These are phyloP conservation scores for Penicillium fimorum DNA, from an alignment of 495 filamentous ascomycete species.

Conservation along the genomic window DNA sequence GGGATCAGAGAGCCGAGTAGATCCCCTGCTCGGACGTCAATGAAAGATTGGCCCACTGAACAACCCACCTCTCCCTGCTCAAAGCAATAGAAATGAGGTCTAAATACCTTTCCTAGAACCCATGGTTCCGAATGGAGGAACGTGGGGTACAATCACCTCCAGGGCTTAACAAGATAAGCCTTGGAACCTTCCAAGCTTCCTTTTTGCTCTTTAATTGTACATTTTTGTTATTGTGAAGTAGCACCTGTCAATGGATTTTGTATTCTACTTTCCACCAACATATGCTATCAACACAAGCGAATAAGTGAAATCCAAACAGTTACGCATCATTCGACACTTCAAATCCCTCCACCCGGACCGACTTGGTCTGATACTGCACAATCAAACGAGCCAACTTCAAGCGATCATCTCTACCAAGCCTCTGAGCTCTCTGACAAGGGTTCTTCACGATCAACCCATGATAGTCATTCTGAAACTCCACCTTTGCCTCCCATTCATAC, in stretches of 20 bases:
- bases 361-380: constrained; percentile 5
- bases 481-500: constrained; percentile 11
- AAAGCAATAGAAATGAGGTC: background rate
- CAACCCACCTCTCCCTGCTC: background rate
- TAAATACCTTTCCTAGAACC: background rate
- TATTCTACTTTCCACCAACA: background rate
- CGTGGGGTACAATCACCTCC: background rate
- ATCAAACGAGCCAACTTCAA: constrained; percentile 11
- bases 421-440: background rate
- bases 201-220: background rate
- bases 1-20: too few species aligned
- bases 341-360: constrained; percentile 8
- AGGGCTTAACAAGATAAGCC: too few species aligned
- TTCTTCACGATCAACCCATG: constrained; percentile 6
- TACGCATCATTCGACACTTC: constrained; percentile 6
- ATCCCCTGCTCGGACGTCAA: background rate
- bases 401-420: constrained; percentile 4
- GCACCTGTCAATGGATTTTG: background rate
- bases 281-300: background rate
- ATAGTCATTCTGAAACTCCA: constrained; percentile 8
- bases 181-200: background rate
- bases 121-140: background rate
- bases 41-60: background rate
- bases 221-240: background rate
- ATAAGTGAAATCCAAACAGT: background rate